Base-by-base conservation (phyloP, 305 asterid genomes). In the Fraxinus ornus region DNA sequence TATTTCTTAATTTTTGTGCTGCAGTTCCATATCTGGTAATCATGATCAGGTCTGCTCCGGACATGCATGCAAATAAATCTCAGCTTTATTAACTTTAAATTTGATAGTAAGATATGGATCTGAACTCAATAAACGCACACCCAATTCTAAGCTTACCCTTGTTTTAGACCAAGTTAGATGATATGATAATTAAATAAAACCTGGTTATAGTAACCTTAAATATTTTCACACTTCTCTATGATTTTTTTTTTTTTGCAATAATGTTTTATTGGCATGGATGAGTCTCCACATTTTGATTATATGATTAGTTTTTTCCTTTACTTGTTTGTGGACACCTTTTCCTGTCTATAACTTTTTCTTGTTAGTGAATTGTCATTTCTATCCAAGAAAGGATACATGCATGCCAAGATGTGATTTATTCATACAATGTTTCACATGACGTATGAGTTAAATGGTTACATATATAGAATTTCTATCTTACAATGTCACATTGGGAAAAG, bases 11-110 rank as follows among this genome's bases (percentile, higher is more conserved):
- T 84, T 74, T 77, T 47, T 30, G 64, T 71, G 75, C 36, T 60
- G 72, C 76, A 21, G 68, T 74, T 77, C 32, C 72, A 7, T 74
- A 83, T 83, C 73, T 78, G 62, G 78, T n/a, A 24, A 78, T 60
- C n/a, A 12, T 60, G 71, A 71, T 64, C 62, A 71, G 76, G 37
- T 75, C 57, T 44, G 81, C 74, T 75, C 74, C 21, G 75, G 62
- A 24, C 66, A 62, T 80, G 84, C 78, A 19, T 80, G 84, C 33
- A 75, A 21, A 60, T 60, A 21, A 60, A 60, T 21, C 5, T 22
- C 30, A 22, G 70, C 28, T 10, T 64, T 64, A 26, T 64, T 64
- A 26, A 64, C 73, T n/a, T 66, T 66, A 26, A 66, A 4, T 64
- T 64, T 57, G 68, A 57, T 57, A 57, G 72, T 21, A 64, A 64